A percentile compares a stretch with the other conserved stretches of the same genome.
Evolutionary conservation across 169 alveolate genomes (phyloP).

Genomic region (Plasmodium gonderi): DNA sequence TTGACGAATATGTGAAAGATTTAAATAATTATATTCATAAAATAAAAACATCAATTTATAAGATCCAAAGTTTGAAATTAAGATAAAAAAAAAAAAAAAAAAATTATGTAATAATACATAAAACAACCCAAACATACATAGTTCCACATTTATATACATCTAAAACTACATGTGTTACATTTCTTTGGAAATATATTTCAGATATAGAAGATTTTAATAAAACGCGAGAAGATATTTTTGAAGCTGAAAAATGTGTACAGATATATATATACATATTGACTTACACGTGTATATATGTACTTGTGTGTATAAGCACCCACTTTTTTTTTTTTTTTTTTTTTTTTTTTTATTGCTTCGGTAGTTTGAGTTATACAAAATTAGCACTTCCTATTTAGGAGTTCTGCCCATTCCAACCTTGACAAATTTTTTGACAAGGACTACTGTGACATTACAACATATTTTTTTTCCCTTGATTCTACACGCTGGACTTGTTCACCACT

Average conservation of each 20-base stretch:
- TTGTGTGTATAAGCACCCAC: neutral
- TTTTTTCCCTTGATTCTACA: too few species aligned
- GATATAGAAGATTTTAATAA: conserved; percentile 44
- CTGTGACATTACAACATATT: too few species aligned
- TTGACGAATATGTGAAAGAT: conserved; percentile 67
- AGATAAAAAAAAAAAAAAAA: conserved; percentile 3
- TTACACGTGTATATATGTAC: conserved; percentile 9
- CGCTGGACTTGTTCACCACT: too few species aligned
- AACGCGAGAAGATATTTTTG: conserved; percentile 38
- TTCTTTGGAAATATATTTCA: conserved; percentile 13
- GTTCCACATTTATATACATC: neutral
- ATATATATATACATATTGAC: neutral
- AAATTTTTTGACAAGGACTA: too few species aligned
- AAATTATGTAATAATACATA: conserved; percentile 6
- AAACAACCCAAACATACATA: neutral
- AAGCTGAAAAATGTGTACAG: conserved; percentile 74
- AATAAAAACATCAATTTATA: conserved; percentile 51
- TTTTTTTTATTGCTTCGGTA: too few species aligned
- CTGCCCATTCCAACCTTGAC: too few species aligned
- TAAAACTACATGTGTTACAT: neutral
- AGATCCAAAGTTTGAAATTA: conserved; percentile 47
- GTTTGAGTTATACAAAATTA: neutral
- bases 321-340: neutral
- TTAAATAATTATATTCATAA: conserved; percentile 33
- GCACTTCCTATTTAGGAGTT: too few species aligned